Evolutionary conservation across 805 yeast species (phyloP), one percentile per base, ranked within the genome.

Genomic region (Hanseniaspora jakobsenii): DNA sequence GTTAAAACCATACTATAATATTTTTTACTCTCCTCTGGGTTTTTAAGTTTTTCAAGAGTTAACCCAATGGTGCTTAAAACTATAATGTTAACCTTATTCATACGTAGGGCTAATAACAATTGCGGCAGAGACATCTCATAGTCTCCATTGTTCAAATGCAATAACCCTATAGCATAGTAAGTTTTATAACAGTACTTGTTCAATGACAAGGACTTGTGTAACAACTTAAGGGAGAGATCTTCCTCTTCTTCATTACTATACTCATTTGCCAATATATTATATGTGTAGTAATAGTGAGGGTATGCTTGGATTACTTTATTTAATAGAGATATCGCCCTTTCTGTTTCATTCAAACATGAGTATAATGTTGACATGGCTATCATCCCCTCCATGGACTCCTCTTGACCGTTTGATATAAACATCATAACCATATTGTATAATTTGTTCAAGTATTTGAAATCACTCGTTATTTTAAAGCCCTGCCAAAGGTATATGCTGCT

Each of bases 131-230:
- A 44, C 53, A 77, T 76, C 35, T 73, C 75, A 55, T 77, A 77
- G 53, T 84, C 86, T 4, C 96, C 97, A 42, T 86, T 64, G 55
- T 85, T 83, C 59, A 85, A 71, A 58, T 78, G 81, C 23, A 86
- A 93, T 89, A 86, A 85, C 6, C 97, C 98, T 47, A 91, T 73
- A 22, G 98, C 98, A 56, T 91, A 91, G 55, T 87, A 76, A 0
- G 97, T 96, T 61, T 89, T 91, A 61, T 87, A 91, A 58, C 85
- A 95, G 47, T 86, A 69, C 37, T 78, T 70, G 55, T 89, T 94
- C 32, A 78, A 69, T 19, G 79, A 65, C 36, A 91, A 67, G 3
- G 95, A 93, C 50, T 70, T 67, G 29, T 95, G 63, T 69, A 86
- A 91, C 49, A 84, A 75, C 47, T 80, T 83, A 49, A 81, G 71